Base-by-base conservation (phyloP, 768 basidiomycete species). In the Tulasnella sp. region DNA sequence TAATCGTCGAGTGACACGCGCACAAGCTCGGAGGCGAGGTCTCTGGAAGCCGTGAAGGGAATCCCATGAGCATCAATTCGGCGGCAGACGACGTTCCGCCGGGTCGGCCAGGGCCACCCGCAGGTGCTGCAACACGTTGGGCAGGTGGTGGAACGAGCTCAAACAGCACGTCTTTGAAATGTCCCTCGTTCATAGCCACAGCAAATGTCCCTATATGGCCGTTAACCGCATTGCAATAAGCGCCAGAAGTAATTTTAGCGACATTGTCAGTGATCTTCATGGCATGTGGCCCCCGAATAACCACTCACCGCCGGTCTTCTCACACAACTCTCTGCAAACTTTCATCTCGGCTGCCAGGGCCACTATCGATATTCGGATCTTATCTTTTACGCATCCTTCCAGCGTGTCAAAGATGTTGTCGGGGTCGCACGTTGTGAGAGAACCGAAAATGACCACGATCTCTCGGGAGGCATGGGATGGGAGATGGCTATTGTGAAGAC, bases 41-140 rank as follows among this genome's bases (percentile, higher is more conserved):
- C 79, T 93, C 91, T 0, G 96, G 93, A 7, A 97, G 86, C 22
- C 96, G 90, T 19, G 93, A 94, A 1, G 97, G 97, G 83, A 99
- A 99, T 11, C 97, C 97, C 94, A 99, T 99, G 88, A 97, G 93
- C 93, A 99, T 97, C 72, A 99, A 85, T 84, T 99, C 97, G 0
- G 93, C 91, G 0, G 91, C 88, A 3, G 45, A 49, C 45, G 45
- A 49, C 19, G 45, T 1, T 49, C 3, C 14, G 2, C 45, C 45
- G 29, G 88, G 88, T 5, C 86, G 83, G 70, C 76, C 17, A 78
- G 78, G 29, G 77, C 70, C 11, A 84, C 85, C 0, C 29, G 40
- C 75, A 72, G 89, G 78, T 3, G 88, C 85, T 6, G 74, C 36
- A 39, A 58, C 74, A 38, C 87, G 88, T 81, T 93, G 92, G 0